Base-by-base conservation (phyloP, 1,284 basidiomycete genomes). In the Leccinum subrobustum region DNA sequence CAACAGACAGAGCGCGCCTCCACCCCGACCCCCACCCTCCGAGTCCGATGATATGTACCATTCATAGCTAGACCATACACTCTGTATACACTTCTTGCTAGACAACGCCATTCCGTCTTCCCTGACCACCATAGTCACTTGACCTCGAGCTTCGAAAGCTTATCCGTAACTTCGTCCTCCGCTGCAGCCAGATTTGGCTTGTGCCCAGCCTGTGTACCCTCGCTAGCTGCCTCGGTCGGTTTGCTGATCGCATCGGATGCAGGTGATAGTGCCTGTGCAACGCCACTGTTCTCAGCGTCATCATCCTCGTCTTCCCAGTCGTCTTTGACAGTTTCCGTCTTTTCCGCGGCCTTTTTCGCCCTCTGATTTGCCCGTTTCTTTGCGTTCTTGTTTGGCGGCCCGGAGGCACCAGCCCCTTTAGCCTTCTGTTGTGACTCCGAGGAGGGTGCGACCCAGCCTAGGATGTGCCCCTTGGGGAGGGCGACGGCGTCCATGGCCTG, bases 321-420 rank as follows among this genome's bases (percentile, higher is more conserved):
- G 60, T 91, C 89, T 63, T 82, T 85, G 18, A 91, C 81, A 3
- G 42, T 59, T 59, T 77, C 78, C 55, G 75, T 70, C 63, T 77
- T 73, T 75, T 85, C 81, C 65, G 84, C 83, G 56, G 80, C 83
- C 73, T 83, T 81, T 76, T 84, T 88, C 69, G 87, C 88, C 71
- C 82, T 85, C 67, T 84, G 79, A 72, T 88, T 93, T 59, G 88
- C 89, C 64, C 92, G 93, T 82, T 92, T 93, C 79, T 89, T 89
- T 59, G 83, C 83, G 48, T 83, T 83, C 76, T 89, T 87, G 63
- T 78, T 82, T 61, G 79, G 65, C 0, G 79, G 70, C 69, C 29
- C 29, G 8, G 61, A 67, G 31, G 29, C 58, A 14, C 51, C 62
- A 54, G 54, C 73, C 68, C 29, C 75, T 64, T 78, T 73, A 4